These are phyloP conservation scores for Cryptosporidium canis DNA, from an alignment of 169 alveolate genomes.

Conservation along the genomic window DNA sequence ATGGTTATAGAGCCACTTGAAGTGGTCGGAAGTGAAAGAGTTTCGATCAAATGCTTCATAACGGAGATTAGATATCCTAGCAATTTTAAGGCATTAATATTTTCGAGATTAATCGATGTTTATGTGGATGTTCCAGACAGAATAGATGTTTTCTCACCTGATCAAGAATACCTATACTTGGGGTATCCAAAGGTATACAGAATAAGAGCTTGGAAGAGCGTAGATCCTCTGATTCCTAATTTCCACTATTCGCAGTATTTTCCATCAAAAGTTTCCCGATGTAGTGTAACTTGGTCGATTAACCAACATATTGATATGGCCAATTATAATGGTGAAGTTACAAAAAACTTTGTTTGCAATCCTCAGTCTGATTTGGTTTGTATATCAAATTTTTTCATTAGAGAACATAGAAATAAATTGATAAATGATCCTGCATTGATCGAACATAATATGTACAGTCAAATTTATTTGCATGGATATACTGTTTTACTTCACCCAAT, in stretches of 20 bases:
- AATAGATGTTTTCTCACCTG: constrained; percentile 29
- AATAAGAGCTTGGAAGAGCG: constrained; percentile 8
- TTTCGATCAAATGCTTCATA: constrained; percentile 10
- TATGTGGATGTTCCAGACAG: constrained; percentile 42
- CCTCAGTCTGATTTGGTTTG: neutral
- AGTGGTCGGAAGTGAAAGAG: constrained; percentile 20
- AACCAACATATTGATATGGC: neutral
- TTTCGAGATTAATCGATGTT: constrained; percentile 15
- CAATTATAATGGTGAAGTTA: neutral
- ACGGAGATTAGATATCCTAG: neutral
- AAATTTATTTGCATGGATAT: neutral
- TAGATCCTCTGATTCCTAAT: neutral
- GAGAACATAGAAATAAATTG: neutral
- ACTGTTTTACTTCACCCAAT: neutral
- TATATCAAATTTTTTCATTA: neutral
- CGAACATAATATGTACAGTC: neutral
- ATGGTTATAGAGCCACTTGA: constrained; percentile 50
- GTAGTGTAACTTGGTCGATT: constrained; percentile 8
- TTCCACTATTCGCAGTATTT: constrained; percentile 23
- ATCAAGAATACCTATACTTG: neutral
- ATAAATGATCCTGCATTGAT: neutral
- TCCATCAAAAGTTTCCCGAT: constrained; percentile 12
- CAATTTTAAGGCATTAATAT: constrained; percentile 2
- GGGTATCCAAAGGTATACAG: constrained; percentile 31
- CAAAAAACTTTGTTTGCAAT: neutral